These are phyloP conservation scores for Paecilomyces niveus DNA, from an alignment of 2,329 filamentous ascomycete species.

Conservation along the genomic window DNA sequence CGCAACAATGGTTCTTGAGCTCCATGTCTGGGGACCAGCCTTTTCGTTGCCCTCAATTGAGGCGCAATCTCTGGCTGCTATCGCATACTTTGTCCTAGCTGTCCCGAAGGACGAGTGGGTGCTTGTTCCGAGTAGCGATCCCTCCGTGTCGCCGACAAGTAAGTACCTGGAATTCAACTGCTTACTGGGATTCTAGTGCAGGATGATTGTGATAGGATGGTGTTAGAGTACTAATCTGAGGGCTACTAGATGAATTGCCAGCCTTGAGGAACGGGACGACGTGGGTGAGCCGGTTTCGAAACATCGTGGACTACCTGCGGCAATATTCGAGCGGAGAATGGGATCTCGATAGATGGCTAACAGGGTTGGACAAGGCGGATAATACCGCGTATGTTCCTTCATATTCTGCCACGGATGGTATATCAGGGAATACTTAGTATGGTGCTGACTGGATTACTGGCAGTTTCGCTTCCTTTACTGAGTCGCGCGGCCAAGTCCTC, in stretches of 20 bases:
- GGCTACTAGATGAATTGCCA: constrained; percentile 47
- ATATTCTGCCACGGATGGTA: not conserved
- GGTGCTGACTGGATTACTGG: constrained; percentile 3
- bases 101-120: constrained; percentile 58
- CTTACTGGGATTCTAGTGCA: not conserved
- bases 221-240: not conserved
- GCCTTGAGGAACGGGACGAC: constrained; percentile 48
- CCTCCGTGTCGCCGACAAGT: constrained; percentile 64
- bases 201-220: not conserved
- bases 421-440: not conserved
- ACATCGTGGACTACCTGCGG: constrained; percentile 47
- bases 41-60: constrained; percentile 88
- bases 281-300: constrained; percentile 48
- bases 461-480: constrained; percentile 59
- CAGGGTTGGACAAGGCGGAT: constrained; percentile 39
- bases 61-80: constrained; percentile 76
- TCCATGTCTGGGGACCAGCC: constrained; percentile 86
- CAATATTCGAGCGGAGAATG: constrained; percentile 41
- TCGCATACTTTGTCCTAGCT: constrained; percentile 65
- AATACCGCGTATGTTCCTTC: constrained; percentile 39
- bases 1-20: constrained; percentile 54
- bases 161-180: constrained; percentile 26
- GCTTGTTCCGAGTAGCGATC: constrained; percentile 66
- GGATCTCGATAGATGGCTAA: constrained; percentile 41
- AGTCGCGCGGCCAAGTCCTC: constrained; percentile 66